phyloP scores from a whole-genome alignment of 2,329 filamentous ascomycete genomes.

The Xylaria sp. region DNA sequence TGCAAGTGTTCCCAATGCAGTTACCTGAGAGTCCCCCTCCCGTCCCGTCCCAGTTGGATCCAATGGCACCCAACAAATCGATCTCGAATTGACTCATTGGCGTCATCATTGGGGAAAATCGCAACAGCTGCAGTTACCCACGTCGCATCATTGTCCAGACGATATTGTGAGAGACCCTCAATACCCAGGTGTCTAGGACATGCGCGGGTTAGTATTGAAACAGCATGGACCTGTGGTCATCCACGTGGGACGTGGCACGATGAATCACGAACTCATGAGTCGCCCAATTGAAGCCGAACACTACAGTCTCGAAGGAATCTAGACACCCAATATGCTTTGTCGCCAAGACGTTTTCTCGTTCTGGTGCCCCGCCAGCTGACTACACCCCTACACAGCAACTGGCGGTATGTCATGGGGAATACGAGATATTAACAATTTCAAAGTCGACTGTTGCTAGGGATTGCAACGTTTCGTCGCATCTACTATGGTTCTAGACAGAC shows the following conservation, averaged over 20 bases:
- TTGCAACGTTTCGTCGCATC: slow-evolving; percentile 16
- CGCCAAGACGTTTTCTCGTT: slow-evolving; percentile 7
- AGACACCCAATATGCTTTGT: background rate
- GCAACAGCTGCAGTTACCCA: slow-evolving; percentile 1
- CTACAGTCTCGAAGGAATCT: no score
- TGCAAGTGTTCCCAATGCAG: no score
- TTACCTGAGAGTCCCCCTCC: background rate
- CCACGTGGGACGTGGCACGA: slow-evolving; percentile 7
- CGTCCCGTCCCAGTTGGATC: background rate
- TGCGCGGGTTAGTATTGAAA: background rate
- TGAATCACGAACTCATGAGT: background rate
- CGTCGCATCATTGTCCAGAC: background rate
- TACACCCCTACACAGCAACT: background rate
- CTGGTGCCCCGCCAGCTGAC: background rate
- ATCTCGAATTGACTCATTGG: background rate
- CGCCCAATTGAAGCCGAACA: background rate
- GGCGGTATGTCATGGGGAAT: slow-evolving; percentile 8
- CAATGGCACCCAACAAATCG: background rate
- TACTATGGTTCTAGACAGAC: background rate
- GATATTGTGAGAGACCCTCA: background rate
- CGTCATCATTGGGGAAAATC: background rate
- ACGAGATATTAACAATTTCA: slow-evolving; percentile 10
- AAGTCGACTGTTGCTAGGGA: background rate
- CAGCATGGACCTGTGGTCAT: background rate
- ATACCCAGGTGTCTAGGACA: background rate